Evolutionary conservation across 2,329 filamentous ascomycete genomes (phyloP), one percentile per base, ranked within the genome.

Genomic region (Verticillium zaregamsianum): DNA sequence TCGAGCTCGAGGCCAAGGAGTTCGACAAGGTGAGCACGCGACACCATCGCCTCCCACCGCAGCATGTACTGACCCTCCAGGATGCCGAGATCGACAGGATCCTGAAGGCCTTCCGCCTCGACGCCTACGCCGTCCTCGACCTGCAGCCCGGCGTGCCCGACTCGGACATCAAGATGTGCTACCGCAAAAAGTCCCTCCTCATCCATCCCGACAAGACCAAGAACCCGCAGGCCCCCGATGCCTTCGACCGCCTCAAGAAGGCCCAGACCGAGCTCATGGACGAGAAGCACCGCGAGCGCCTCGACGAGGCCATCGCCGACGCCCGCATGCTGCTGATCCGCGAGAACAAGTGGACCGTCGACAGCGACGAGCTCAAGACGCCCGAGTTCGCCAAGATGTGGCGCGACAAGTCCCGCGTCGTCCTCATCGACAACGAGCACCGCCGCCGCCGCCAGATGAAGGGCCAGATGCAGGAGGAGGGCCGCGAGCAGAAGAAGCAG

Each of bases 161-260:
- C 69, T 93, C 92, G 63, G 95, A 98, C 79, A 98, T 99, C 82
- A 98, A 97, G 79, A 82, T 89, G 68, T 86, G 86, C 68, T 99
- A 98, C 80, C 93, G 95, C 81, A 93, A 92, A 71, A 98, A 97
- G 77, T 99, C 95, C n/a, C 89, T 99, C 62, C 88, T 99, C 57
- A 98, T 99, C 80, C 95, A 99, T 80, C 95, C 95, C 7, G 95
- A 99, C 81, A 99, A 99, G 77, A 97, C 95, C 61, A 88, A 88
- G 71, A 98, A 99, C 73, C 90, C 92, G 0, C 86, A 83, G 57
- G 95, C 95, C 0, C 94, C 95, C 3, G 95, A 98, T 70, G 95
- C 95, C 67, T 99, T 99, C 73, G 95, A 99, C 77, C 89, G 94
- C 11, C 85, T 99, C 32, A 97, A 97, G 72, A 97, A 98, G 77